A percentile compares a stretch with the other conserved stretches of the same genome.
These are phyloP conservation scores for Ophiostoma montium DNA, from an alignment of 2,329 filamentous ascomycete genomes.

Conservation along the genomic window DNA sequence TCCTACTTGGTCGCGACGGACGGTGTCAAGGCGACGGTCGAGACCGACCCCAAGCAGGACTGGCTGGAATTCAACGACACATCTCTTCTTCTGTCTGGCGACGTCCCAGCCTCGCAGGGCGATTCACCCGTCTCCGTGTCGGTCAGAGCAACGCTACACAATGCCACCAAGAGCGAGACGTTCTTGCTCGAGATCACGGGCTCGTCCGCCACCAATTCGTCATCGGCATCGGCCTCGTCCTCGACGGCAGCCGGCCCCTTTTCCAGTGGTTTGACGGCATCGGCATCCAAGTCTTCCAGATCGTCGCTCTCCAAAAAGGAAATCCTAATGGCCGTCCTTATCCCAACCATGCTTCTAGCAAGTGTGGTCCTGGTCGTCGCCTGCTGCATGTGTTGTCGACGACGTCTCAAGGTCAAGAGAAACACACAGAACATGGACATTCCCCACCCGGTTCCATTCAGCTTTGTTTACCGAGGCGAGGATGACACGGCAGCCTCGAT, in stretches of 20 bases:
- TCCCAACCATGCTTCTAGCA: constrained; percentile 27
- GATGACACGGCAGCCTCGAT: constrained; percentile 11
- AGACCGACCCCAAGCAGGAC: constrained; percentile 21
- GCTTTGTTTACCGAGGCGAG: constrained; percentile 17
- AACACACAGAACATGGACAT: constrained; percentile 17
- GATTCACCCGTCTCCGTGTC: constrained; percentile 12
- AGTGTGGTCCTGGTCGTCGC: constrained; percentile 20
- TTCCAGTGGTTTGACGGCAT: neutral
- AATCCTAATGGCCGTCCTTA: constrained; percentile 29
- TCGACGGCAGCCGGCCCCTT: neutral
- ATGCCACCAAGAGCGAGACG: constrained; percentile 23
- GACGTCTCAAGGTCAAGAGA: constrained; percentile 17
- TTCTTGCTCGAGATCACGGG: constrained; percentile 24
- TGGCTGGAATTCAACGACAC: constrained; percentile 28
- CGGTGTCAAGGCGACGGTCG: constrained; percentile 25
- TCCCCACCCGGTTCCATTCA: constrained; percentile 19
- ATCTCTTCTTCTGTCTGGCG: constrained; percentile 25
- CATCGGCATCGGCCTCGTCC: constrained; percentile 2
- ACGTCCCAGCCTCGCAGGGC: constrained; percentile 9
- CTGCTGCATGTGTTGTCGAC: constrained; percentile 12
- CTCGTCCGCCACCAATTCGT: constrained; percentile 11
- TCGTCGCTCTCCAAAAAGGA: constrained; percentile 10
- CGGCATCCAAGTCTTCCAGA: neutral
- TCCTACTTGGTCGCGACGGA: constrained; percentile 27
- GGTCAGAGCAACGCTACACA: constrained; percentile 21